These are phyloP conservation scores for Cordyceps militaris DNA, from an alignment of 2,329 filamentous ascomycete genomes.

Conservation along the genomic window DNA sequence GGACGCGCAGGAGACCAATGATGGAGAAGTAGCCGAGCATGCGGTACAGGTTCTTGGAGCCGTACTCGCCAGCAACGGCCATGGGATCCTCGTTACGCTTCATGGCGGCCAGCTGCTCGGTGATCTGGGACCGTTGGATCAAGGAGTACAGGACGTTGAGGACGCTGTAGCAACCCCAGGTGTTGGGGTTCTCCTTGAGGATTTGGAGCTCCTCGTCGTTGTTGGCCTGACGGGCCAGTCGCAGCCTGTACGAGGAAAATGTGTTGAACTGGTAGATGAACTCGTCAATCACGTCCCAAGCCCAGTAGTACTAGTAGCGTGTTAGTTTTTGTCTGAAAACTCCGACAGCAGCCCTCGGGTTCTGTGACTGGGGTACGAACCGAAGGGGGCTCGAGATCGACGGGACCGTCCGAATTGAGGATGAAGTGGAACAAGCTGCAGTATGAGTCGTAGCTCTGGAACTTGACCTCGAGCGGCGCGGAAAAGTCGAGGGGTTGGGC, in stretches of 20 bases:
- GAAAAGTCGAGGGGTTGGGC: conserved; percentile 95
- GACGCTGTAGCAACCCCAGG: conserved; percentile 98
- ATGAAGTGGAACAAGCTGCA: conserved; percentile 99
- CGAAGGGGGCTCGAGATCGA: conserved; percentile 92
- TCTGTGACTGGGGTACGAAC: conserved; percentile 52
- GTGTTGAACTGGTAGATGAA: conserved; percentile 99
- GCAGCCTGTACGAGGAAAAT: conserved; percentile 94
- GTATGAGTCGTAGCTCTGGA: conserved; percentile 98
- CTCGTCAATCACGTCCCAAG: conserved; percentile 99
- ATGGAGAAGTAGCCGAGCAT: conserved; percentile 99
- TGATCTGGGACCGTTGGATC: conserved; percentile 97
- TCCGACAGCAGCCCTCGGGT: too few species aligned
- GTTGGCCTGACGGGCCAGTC: conserved; percentile 72
- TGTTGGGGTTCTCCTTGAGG: conserved; percentile 94
- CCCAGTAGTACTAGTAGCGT: conserved; percentile 83
- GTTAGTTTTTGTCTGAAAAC: too few species aligned
- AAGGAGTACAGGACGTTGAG: conserved; percentile 99
- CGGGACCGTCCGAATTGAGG: conserved; percentile 96
- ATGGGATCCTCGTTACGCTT: conserved; percentile 88
- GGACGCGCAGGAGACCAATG: conserved; percentile 90
- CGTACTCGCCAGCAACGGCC: conserved; percentile 89
- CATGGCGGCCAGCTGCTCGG: conserved; percentile 90
- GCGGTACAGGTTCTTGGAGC: conserved; percentile 86
- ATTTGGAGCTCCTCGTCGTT: conserved; percentile 90
- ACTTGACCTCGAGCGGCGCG: conserved; percentile 91